Base-by-base conservation (phyloP, 305 asterid genomes). In the Fraxinus floribunda region DNA sequence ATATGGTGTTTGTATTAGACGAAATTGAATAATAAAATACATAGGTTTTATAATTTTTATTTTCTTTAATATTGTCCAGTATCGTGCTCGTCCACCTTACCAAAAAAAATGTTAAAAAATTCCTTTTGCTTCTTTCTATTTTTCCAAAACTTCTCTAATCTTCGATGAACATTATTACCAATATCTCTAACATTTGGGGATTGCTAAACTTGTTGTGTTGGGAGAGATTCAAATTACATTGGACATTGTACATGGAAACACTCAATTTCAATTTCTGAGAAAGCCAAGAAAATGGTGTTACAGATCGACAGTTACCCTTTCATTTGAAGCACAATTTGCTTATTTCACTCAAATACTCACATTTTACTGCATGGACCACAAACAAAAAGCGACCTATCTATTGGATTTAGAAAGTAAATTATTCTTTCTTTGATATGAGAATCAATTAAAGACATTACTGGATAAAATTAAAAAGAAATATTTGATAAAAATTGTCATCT, bases 301-400 rank as follows among this genome's bases (percentile, higher is more conserved):
- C 13, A 8, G n/a, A n/a, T n/a, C n/a, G 46, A 39, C 46, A 4
- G 46, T 52, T 4, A 55, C 64, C 34, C 72, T 62, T 13, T 32
- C 76, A 22, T 20, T 55, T 35, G 38, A 29, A 38, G 29, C 36
- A 49, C 38, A 24, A 2, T 16, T 15, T 62, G 18, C 52, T 64
- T 22, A 64, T 26, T 24, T 36, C 80, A 38, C 55, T 16, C 52
- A 4, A 29, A 30, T 79, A 38, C 36, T 39, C 79, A 49, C 82
- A 78, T 78, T 70, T 78, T 49, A 68, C 73, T 35, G 4, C 39
- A 36, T 78, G 82, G 85, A 83, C 82, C 85, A 83, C 80, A 83
- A 70, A 78, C n/a, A 13, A 44, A 11, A 44, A 44, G 55, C 6
- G 5, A 44, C 55, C 16, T 15, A 1, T 13, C 55, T 3, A 44